Evolutionary conservation across 257 asterid species (phyloP).

Genomic region (Solanum dulcamara): DNA sequence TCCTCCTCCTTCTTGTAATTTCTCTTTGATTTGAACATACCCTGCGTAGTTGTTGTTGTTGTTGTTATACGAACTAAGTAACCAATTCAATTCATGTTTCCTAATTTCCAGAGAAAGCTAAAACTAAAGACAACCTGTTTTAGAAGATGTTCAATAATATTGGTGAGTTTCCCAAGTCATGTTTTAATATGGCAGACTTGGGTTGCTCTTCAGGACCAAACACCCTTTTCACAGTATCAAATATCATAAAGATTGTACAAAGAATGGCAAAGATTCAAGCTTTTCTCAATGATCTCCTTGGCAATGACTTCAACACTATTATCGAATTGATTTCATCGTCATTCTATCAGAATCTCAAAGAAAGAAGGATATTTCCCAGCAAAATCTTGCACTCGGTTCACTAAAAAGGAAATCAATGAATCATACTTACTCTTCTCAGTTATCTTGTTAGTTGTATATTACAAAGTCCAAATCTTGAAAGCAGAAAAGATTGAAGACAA

Average conservation of each 20-base stretch:
- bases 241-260: background rate
- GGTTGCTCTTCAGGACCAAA: slow-evolving; percentile 35
- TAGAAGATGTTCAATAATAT: background rate
- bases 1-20: too few relatives aligned
- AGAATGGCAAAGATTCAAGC: background rate
- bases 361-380: background rate
- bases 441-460: background rate
- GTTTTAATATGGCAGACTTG: slow-evolving; percentile 16
- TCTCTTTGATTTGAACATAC: too few relatives aligned
- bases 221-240: slow-evolving; percentile 1
- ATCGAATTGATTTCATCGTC: background rate
- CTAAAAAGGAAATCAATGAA: background rate
- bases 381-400: too few relatives aligned
- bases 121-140: background rate
- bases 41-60: too few relatives aligned
- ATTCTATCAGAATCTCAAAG: background rate
- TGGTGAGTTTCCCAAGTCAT: background rate
- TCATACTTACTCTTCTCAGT: background rate
- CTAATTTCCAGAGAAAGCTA: background rate
- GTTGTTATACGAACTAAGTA: background rate
- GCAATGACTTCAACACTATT: background rate
- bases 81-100: background rate
- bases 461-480: background rate
- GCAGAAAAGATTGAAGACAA: background rate
- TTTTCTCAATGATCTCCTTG: background rate